A percentile compares a stretch with the other conserved stretches of the same genome.
Evolutionary conservation across 169 alveolate genomes (phyloP).

Genomic region (Babesia microti): DNA sequence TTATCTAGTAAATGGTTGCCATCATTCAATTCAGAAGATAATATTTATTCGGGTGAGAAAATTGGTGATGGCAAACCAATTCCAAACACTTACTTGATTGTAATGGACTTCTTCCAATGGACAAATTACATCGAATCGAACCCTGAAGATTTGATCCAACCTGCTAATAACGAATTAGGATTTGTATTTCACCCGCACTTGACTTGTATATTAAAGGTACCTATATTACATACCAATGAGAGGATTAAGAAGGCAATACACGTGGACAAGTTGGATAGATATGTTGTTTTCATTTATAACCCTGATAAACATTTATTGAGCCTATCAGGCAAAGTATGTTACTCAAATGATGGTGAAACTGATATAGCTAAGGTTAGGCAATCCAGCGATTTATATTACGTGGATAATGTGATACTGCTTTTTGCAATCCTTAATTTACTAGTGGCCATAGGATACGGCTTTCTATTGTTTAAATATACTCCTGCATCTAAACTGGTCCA

Average conservation of each 20-base stretch:
- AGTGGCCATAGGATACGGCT: slow-evolving; percentile 4
- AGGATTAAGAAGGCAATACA: slow-evolving; percentile 4
- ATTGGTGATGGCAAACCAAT: too few species aligned
- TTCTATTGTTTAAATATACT: neutral
- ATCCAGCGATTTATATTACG: too few species aligned
- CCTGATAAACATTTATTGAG: slow-evolving; percentile 28
- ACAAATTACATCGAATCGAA: slow-evolving; percentile 9
- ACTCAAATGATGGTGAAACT: slow-evolving; percentile 13
- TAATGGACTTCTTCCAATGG: slow-evolving; percentile 20
- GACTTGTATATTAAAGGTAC: slow-evolving; percentile 23
- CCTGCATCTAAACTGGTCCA: slow-evolving; percentile 4
- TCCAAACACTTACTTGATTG: slow-evolving; percentile 20
- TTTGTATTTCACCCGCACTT: slow-evolving; percentile 12
- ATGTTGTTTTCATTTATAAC: slow-evolving; percentile 16
- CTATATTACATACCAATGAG: slow-evolving; percentile 14
- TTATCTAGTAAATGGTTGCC: too few species aligned
- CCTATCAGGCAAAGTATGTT: slow-evolving; percentile 18
- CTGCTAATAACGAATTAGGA: slow-evolving; percentile 11
- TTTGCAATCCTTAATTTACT: too few species aligned
- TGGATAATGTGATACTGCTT: too few species aligned
- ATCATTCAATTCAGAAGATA: too few species aligned
- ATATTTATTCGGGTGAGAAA: too few species aligned
- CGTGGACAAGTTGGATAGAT: slow-evolving; percentile 21
- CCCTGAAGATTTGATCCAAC: slow-evolving; percentile 10
- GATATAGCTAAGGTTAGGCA: slow-evolving; percentile 34